A percentile compares a stretch with the other conserved stretches of the same genome.
Evolutionary conservation across 2,329 filamentous ascomycete species (phyloP).

Genomic region (Phialophora verrucosa): DNA sequence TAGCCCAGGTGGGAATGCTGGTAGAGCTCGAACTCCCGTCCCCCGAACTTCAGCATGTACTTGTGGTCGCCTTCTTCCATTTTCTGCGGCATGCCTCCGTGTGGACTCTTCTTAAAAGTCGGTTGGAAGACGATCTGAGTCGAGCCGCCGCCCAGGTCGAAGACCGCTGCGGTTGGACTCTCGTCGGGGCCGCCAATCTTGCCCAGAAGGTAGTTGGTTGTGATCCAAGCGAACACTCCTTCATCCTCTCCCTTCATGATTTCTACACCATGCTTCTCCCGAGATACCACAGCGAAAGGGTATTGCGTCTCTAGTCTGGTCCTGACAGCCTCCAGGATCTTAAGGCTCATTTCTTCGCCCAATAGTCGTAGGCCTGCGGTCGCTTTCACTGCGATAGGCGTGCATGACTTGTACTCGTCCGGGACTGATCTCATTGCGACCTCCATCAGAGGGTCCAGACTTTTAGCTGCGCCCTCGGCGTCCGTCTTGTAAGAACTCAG

Average conservation of each 20-base stretch:
- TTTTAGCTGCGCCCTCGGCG: slow-evolving; percentile 85
- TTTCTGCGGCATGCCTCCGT: slow-evolving; percentile 82
- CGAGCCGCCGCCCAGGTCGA: slow-evolving; percentile 94
- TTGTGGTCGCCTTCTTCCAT: slow-evolving; percentile 93
- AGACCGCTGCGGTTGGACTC: slow-evolving; percentile 88
- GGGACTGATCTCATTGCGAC: slow-evolving; percentile 85
- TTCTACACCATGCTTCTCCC: slow-evolving; percentile 82
- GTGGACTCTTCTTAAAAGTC: slow-evolving; percentile 75
- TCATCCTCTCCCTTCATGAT: slow-evolving; percentile 99
- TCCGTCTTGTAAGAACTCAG: slow-evolving; percentile 87
- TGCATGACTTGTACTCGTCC: slow-evolving; percentile 87
- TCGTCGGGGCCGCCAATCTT: slow-evolving; percentile 95
- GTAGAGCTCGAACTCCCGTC: slow-evolving; percentile 88
- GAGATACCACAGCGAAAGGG: slow-evolving; percentile 90
- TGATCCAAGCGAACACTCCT: slow-evolving; percentile 99
- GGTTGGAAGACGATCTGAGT: slow-evolving; percentile 99
- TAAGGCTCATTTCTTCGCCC: slow-evolving; percentile 77
- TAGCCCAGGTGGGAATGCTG: slow-evolving; percentile 98
- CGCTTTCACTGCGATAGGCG: slow-evolving; percentile 95
- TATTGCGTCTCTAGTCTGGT: slow-evolving; percentile 83
- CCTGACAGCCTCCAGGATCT: slow-evolving; percentile 85
- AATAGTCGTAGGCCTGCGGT: slow-evolving; percentile 91
- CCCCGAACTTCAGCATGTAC: slow-evolving; percentile 88
- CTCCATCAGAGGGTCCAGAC: slow-evolving; percentile 84
- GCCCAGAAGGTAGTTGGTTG: slow-evolving; percentile 95